Base-by-base conservation (phyloP, 176 grass and related monocot species). In the Hsuehochloa calcarea region DNA sequence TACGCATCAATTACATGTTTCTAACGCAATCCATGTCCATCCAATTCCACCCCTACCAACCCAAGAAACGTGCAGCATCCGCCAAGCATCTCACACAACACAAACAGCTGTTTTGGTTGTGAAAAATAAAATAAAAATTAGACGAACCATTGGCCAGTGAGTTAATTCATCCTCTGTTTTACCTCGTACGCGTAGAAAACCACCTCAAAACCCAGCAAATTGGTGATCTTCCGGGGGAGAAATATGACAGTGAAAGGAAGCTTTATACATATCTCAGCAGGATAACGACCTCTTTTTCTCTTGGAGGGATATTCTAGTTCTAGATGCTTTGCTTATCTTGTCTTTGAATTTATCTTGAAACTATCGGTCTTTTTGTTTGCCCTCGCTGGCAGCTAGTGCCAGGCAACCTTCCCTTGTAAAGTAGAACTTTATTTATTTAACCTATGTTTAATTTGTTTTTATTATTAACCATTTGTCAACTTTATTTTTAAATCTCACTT, bases 1-100 rank as follows among this genome's bases (percentile, higher is more conserved):
- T 82, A 50, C 88, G 73, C 84, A 82, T 27, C 6, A 38, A 49
- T 73, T 78, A 78, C 84, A 86, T 78, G 88, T 86, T 82, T 82
- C 3, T 1, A 82, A 68, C 60, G 67, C 79, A 50, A 72, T 55
- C 47, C 79, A 65, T 83, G 73, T 87, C 84, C 69, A 10, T 46
- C 45, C n/a, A n/a, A n/a, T n/a, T n/a, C n/a, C 5, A 46, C 11
- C 19, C 75, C 26, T 12, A 25, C 41, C 44, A 65, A 20, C 0
- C 9, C 1, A 15, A 15, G n/a, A 86, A 83, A 66, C 89, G 85
- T 87, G 85, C 6, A 17, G 23, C 67, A 40, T 27, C 80, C 44
- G 74, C 1, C 79, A 22, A 72, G 29, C 34, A 8, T 35, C 23
- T 7, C 52, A 35, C 13, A 11, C 62, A 17, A 11, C 41, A 17